Percentiles rank a stretch among this genome's conserved stretches.
phyloP scores from a whole-genome alignment of 179 eudicot genomes.

The Corrigiola litoralis region DNA sequence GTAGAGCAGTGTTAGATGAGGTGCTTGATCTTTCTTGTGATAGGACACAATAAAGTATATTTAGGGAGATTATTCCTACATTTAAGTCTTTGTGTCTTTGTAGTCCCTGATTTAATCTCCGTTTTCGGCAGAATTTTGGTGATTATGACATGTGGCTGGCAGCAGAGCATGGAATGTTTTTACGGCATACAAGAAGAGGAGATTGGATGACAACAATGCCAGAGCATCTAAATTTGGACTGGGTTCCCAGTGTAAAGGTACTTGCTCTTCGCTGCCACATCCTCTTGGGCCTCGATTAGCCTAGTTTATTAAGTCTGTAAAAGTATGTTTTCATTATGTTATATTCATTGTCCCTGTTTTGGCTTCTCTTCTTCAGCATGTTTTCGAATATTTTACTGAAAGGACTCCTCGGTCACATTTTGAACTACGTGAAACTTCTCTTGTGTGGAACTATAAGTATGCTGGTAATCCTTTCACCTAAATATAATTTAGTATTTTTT shows the following conservation, averaged over 20 bases:
- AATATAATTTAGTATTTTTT: background rate
- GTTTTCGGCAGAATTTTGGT: conserved; percentile 60
- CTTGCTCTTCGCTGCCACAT: too few relatives aligned
- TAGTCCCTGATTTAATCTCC: conserved; percentile 10
- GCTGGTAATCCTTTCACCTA: conserved; percentile 40
- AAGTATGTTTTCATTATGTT: background rate
- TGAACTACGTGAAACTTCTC: conserved; percentile 86
- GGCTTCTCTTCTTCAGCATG: conserved; percentile 51
- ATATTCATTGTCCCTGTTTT: conserved; percentile 8
- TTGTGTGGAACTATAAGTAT: conserved; percentile 90
- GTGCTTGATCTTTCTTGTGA: conserved; percentile 32
- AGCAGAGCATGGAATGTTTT: conserved; percentile 95
- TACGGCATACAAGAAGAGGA: conserved; percentile 59
- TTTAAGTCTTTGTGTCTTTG: too few relatives aligned
- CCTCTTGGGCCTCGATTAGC: background rate
- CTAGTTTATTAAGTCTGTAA: too few relatives aligned
- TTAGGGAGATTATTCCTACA: too few relatives aligned
- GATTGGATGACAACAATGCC: conserved; percentile 98
- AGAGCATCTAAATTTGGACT: conserved; percentile 76
- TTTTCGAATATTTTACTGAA: conserved; percentile 86
- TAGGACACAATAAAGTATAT: too few relatives aligned
- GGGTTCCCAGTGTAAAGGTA: conserved; percentile 89
- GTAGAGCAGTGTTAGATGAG: conserved; percentile 54
- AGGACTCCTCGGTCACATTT: conserved; percentile 88
- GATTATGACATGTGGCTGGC: conserved; percentile 87